Conservation (phyloP, 768 basidiomycete genomes). For the Naganishia friedmannii region DNA sequence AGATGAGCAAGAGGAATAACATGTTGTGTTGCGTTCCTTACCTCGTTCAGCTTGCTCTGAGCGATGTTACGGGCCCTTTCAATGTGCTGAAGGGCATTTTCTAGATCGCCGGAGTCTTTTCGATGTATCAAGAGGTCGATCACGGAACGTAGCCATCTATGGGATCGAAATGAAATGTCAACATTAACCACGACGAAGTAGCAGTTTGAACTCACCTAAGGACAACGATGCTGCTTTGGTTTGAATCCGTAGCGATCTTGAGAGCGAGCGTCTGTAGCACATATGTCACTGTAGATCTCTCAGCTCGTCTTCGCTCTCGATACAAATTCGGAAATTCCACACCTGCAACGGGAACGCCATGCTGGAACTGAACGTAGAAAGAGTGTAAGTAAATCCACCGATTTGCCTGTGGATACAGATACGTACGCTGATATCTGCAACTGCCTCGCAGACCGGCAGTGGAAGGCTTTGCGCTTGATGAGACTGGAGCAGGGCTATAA, state of each 20-base stretch:
- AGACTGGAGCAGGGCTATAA: neutral
- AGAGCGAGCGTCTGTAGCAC: slow-evolving; percentile 7
- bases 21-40: neutral
- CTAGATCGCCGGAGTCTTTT: slow-evolving; percentile 1
- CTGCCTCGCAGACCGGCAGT: slow-evolving; percentile 10
- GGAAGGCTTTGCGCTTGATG: neutral
- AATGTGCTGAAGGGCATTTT: slow-evolving; percentile 1
- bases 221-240: neutral
- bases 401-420: neutral
- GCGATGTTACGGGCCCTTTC: neutral
- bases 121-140: slow-evolving; percentile 16
- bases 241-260: neutral
- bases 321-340: neutral
- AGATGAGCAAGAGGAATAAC: neutral
- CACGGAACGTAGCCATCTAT: slow-evolving; percentile 12
- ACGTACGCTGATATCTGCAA: slow-evolving; percentile 9
- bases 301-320: neutral
- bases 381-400: neutral
- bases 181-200: no score
- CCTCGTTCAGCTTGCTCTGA: neutral
- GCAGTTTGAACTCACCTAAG: neutral
- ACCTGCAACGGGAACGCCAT: slow-evolving; percentile 5
- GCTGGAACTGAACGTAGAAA: neutral
- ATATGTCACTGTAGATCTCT: neutral
- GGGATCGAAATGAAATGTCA: no score